A percentile compares a stretch with the other conserved stretches of the same genome.
phyloP scores from a whole-genome alignment of 1,139 yeast genomes.

The Hansenula sp. region DNA sequence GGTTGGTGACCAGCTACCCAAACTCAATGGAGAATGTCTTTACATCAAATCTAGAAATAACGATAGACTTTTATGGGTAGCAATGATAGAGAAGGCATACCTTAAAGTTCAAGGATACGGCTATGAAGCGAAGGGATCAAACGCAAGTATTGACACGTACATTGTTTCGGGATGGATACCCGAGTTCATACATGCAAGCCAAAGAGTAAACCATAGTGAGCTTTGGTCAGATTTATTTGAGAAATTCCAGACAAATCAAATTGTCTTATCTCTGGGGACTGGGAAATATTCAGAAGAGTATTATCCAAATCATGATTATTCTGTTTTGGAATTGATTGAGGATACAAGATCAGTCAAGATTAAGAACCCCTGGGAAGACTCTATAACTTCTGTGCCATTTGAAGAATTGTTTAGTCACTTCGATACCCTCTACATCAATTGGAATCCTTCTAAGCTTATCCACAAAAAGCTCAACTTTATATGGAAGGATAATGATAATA shows the following conservation, averaged over 20 bases:
- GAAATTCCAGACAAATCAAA: constrained; percentile 29
- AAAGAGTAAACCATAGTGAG: constrained; percentile 21
- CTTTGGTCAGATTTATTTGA: constrained; percentile 33
- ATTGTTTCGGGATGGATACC: constrained; percentile 73
- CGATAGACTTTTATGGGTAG: constrained; percentile 54
- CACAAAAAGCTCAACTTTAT: constrained; percentile 33
- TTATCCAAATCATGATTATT: constrained; percentile 68
- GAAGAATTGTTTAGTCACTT: constrained; percentile 40
- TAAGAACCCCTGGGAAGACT: constrained; percentile 43
- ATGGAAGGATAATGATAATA: constrained; percentile 19
- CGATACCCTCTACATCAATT: constrained; percentile 58
- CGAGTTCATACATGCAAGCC: constrained; percentile 40
- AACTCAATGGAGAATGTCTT: constrained; percentile 21
- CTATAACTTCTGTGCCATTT: constrained; percentile 22
- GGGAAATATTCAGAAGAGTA: constrained; percentile 45
- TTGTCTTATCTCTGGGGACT: constrained; percentile 67
- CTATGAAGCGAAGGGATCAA: constrained; percentile 72
- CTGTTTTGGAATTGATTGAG: constrained; percentile 36
- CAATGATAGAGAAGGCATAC: constrained; percentile 73
- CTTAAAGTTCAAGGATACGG: constrained; percentile 50
- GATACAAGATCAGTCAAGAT: constrained; percentile 28
- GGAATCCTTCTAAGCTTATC: constrained; percentile 47
- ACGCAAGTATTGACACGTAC: constrained; percentile 71
- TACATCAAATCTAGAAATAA: constrained; percentile 39
- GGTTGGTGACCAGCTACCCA: constrained; percentile 43